These are phyloP conservation scores for Immersiella caudata DNA, from an alignment of 495 filamentous ascomycete genomes.

Conservation along the genomic window DNA sequence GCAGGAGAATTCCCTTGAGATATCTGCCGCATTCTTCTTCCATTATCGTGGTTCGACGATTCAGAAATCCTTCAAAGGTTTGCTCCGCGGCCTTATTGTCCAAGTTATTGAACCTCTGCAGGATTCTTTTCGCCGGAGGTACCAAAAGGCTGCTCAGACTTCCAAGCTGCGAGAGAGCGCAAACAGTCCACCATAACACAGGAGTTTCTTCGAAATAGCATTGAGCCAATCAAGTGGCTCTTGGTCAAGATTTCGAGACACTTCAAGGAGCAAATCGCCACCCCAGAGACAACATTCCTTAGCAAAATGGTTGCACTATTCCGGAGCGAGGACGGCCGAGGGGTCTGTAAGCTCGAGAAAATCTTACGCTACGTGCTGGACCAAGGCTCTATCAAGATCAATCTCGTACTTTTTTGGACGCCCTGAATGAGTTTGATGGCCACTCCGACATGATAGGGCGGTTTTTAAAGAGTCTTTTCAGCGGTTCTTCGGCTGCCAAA, in stretches of 20 bases:
- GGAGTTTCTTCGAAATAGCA: too few relatives aligned
- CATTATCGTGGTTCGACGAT: constrained; percentile 27
- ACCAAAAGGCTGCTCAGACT: background rate
- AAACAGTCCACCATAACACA: too few relatives aligned
- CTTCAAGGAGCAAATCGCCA: too few relatives aligned
- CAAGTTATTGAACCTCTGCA: background rate
- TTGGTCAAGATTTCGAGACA: too few relatives aligned
- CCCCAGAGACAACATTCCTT: background rate
- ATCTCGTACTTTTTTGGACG: constrained; percentile 30
- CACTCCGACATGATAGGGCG: background rate
- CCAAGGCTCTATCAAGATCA: background rate
- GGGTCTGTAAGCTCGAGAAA: background rate
- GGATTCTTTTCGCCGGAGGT: background rate
- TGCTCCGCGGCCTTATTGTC: constrained; percentile 32
- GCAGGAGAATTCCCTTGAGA: background rate
- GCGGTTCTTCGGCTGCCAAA: background rate
- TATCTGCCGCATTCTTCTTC: constrained; percentile 14
- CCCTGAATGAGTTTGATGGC: constrained; percentile 28
- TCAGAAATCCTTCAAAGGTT: constrained; percentile 47
- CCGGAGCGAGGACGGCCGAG: background rate
- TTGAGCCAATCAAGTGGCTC: too few relatives aligned
- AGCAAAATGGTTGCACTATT: background rate
- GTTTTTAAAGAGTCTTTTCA: background rate
- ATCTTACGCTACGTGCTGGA: background rate
- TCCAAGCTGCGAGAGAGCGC: background rate